Conservation (phyloP, 306 rosid species). For the Cucumis melo region DNA sequence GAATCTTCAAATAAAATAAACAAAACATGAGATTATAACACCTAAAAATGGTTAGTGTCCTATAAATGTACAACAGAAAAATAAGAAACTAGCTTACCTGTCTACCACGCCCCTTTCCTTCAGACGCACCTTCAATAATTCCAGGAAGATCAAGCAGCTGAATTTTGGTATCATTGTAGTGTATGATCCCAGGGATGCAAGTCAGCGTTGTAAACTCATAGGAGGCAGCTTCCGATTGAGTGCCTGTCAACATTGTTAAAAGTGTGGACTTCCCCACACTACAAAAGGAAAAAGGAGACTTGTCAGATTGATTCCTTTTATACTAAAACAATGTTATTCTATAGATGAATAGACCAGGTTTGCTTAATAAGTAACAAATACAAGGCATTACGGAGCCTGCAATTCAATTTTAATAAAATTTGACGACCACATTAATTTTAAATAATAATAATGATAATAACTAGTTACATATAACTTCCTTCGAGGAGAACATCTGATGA, state of each 20-base stretch:
- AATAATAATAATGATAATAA: neutral
- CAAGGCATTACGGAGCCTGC: neutral
- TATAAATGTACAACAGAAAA: slow-evolving; percentile 1
- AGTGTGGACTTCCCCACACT: slow-evolving; percentile 99
- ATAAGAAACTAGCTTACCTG: slow-evolving; percentile 46
- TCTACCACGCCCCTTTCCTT: slow-evolving; percentile 99
- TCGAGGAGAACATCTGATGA: neutral
- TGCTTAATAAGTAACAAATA: neutral
- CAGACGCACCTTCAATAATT: slow-evolving; percentile 99
- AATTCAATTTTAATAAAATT: neutral
- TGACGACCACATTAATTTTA: neutral
- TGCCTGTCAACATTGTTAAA: slow-evolving; percentile 93
- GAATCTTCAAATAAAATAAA: neutral
- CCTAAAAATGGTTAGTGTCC: neutral
- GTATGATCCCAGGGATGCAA: slow-evolving; percentile 94
- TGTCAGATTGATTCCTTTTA: neutral
- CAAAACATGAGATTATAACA: neutral
- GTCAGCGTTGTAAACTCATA: slow-evolving; percentile 96
- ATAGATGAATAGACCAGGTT: neutral
- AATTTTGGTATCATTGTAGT: slow-evolving; percentile 94
- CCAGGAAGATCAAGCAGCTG: slow-evolving; percentile 99
- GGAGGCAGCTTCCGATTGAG: slow-evolving; percentile 94
- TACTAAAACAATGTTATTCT: neutral
- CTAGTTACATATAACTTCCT: neutral
- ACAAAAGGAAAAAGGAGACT: slow-evolving; percentile 14